phyloP scores from a whole-genome alignment of 1,284 basidiomycete species.

The Trametes sp. region DNA sequence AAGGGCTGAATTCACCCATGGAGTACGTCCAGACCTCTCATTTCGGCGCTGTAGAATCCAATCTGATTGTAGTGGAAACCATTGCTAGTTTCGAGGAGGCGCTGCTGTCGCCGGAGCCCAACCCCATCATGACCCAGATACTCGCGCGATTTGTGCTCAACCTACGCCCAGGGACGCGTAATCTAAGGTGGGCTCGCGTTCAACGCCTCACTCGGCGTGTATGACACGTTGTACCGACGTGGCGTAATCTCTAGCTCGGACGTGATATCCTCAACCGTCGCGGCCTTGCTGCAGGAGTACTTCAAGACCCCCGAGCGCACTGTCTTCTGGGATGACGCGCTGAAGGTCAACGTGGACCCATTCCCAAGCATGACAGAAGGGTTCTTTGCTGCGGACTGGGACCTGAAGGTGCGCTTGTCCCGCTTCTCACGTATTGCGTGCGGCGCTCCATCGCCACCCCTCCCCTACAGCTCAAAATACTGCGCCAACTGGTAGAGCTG shows the following conservation, averaged over 20 bases:
- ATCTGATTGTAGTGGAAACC: conserved; percentile 4
- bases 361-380: conserved; percentile 67
- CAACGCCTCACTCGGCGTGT: conserved; percentile 34
- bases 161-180: conserved; percentile 83
- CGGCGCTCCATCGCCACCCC: conserved; percentile 16
- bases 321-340: conserved; percentile 77
- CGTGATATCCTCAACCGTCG: conserved; percentile 76
- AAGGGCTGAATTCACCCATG: conserved; percentile 78
- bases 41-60: background rate
- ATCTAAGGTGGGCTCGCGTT: conserved; percentile 70
- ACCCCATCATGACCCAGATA: conserved; percentile 72
- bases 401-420: conserved; percentile 68
- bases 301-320: conserved; percentile 76
- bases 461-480: conserved; percentile 68
- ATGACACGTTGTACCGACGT: conserved; percentile 45
- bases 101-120: conserved; percentile 70
- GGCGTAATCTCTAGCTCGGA: conserved; percentile 61
- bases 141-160: conserved; percentile 79
- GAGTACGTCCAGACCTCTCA: conserved; percentile 63
- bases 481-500: conserved; percentile 81
- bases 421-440: conserved; percentile 25
- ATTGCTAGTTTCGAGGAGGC: conserved; percentile 75
- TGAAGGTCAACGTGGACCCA: conserved; percentile 72
- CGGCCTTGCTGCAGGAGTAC: conserved; percentile 70
- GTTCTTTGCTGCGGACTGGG: conserved; percentile 79